Base-by-base conservation (phyloP, 2,329 filamentous ascomycete species). In the Pyrenophora graminea region DNA sequence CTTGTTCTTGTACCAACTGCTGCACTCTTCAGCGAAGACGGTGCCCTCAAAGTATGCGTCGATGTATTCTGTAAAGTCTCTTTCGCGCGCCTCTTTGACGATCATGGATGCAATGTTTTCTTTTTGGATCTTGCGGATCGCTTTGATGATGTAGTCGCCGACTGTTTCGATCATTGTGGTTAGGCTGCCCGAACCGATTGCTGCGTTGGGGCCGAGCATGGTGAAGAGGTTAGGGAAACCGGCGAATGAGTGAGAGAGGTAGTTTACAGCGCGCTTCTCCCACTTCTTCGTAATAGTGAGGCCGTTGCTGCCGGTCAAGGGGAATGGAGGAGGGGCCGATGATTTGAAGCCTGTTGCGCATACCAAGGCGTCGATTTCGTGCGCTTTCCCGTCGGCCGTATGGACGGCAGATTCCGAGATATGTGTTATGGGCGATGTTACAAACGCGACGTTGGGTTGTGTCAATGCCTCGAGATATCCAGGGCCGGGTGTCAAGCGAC, bases 401-500 rank as follows among this genome's bases (percentile, higher is more conserved):
- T 73, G 67, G 8, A 78, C 59, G 9, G 76, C 75, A 2, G 61
- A 61, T 6, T 66, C 57, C 5, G 69, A 68, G 50, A 79, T 74
- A 12, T 43, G 48, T 12, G 66, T 68, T 46, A 78, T 73, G 5
- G 62, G 55, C 0, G 58, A 56, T 13, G 74, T 75, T n/a, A 74
- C 56, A 23, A 71, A 72, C 19, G 60, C 61, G 6, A 73, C 74
- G 53, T 78, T 80, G 0, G 68, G 64, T 17, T 76, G 44, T 4
- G 69, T 66, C 6, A 80, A 63, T 2, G 80, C 76, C 59, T 82
- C 77, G 7, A 82, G 74, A 58, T 80, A 82, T 0, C 80, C 79
- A 19, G 77, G 76, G 0, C 79, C 80, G 0, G 80, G 80, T 0
- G 80, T 81, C 15, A 80, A 57, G 2, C 80, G 71, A 8, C 79